phyloP scores from a whole-genome alignment of 805 yeast genomes.

The Wickerhamomyces chaumierensis region DNA sequence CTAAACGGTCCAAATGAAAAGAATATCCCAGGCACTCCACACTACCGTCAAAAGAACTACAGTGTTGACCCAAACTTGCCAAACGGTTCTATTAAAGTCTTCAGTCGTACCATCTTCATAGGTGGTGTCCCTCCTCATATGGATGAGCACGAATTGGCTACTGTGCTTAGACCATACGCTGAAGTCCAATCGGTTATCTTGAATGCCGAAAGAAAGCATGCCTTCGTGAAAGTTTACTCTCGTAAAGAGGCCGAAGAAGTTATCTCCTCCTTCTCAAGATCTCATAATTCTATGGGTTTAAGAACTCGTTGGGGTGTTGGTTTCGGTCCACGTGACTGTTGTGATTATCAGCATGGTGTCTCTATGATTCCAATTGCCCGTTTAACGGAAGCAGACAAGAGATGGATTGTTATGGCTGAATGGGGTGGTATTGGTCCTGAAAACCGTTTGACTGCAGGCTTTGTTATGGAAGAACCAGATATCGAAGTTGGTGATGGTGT shows the following conservation, averaged over 20 bases:
- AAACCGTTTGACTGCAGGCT: constrained; percentile 61
- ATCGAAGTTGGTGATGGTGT: constrained; percentile 93
- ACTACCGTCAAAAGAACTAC: constrained; percentile 66
- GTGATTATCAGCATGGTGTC: constrained; percentile 85
- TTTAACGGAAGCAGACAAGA: constrained; percentile 85
- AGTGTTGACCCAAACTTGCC: constrained; percentile 63
- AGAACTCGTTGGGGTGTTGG: constrained; percentile 99
- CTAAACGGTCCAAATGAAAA: constrained; percentile 40
- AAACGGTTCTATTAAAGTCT: constrained; percentile 69
- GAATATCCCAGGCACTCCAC: constrained; percentile 62
- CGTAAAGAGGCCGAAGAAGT: constrained; percentile 86
- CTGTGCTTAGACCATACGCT: constrained; percentile 71
- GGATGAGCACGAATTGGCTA: constrained; percentile 63
- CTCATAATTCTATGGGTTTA: constrained; percentile 41
- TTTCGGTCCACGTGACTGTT: constrained; percentile 96
- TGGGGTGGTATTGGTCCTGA: constrained; percentile 95
- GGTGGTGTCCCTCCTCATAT: constrained; percentile 86
- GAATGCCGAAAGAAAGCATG: constrained; percentile 86
- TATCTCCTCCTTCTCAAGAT: constrained; percentile 58
- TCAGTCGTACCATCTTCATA: constrained; percentile 82
- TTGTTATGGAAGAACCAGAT: constrained; percentile 93
- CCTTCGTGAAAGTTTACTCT: constrained; percentile 88
- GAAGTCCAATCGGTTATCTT: constrained; percentile 86
- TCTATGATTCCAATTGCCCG: constrained; percentile 80
- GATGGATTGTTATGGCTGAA: constrained; percentile 83